Percentiles rank a stretch among this genome's conserved stretches.
phyloP scores from a whole-genome alignment of 768 basidiomycete species.

The Mycena rebaudengoi region DNA sequence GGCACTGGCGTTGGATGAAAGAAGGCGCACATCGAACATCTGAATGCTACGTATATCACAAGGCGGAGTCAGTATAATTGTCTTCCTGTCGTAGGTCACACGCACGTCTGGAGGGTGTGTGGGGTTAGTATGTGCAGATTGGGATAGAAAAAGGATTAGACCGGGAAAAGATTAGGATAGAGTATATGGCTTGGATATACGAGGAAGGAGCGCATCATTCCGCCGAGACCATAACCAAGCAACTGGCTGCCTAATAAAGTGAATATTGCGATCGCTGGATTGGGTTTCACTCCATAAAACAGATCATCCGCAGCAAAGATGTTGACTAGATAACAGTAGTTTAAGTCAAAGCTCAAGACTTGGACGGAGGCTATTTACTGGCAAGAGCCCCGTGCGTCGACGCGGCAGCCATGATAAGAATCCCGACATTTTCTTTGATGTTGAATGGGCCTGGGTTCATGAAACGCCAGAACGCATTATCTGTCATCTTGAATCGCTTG shows the following conservation, averaged over 20 bases:
- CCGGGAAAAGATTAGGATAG: slow-evolving; percentile 44
- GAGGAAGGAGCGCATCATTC: slow-evolving; percentile 57
- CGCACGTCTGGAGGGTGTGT: too few relatives aligned
- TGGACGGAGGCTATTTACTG: slow-evolving; percentile 28
- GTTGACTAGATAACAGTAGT: slow-evolving; percentile 33
- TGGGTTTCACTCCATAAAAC: slow-evolving; percentile 45
- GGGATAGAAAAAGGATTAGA: background rate
- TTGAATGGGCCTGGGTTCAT: slow-evolving; percentile 60
- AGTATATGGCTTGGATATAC: slow-evolving; percentile 61
- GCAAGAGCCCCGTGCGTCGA: slow-evolving; percentile 52
- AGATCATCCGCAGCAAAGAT: slow-evolving; percentile 54
- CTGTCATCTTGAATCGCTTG: slow-evolving; percentile 17
- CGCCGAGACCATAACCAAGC: slow-evolving; percentile 37
- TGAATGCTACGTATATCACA: slow-evolving; percentile 38
- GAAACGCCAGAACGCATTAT: slow-evolving; percentile 42
- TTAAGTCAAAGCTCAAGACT: background rate
- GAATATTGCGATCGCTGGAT: slow-evolving; percentile 39
- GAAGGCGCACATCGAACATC: slow-evolving; percentile 43
- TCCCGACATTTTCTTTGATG: slow-evolving; percentile 53
- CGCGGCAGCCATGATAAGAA: slow-evolving; percentile 55
- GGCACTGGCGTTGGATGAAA: background rate
- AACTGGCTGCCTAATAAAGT: slow-evolving; percentile 38
- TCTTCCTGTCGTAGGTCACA: too few relatives aligned
- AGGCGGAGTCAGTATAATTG: background rate
- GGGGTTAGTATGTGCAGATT: too few relatives aligned